These are phyloP conservation scores for Phytophthora multivora DNA, from an alignment of 352 stramenopile species.

Conservation along the genomic window DNA sequence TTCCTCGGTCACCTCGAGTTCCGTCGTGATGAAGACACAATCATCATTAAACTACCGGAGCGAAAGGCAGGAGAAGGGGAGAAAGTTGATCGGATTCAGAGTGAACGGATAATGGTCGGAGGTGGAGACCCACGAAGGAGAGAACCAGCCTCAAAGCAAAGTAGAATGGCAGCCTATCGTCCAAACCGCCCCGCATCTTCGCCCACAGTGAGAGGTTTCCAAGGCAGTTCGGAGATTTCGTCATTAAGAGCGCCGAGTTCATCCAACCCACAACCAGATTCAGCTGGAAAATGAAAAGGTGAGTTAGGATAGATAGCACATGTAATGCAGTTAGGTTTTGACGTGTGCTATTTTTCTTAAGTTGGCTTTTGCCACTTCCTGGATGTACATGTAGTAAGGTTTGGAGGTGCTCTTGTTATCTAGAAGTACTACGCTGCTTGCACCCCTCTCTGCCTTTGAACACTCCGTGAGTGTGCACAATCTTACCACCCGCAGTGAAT, in stretches of 20 bases:
- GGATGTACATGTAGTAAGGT: neutral
- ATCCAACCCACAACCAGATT: neutral
- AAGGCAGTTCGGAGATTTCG: neutral
- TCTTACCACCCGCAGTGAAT: slow-evolving; percentile 11
- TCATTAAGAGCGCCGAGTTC: neutral
- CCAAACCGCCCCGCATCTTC: slow-evolving; percentile 25
- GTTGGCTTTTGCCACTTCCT: slow-evolving; percentile 25
- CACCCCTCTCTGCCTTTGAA: slow-evolving; percentile 2
- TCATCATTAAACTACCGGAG: slow-evolving; percentile 75
- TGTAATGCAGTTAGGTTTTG: too few relatives aligned
- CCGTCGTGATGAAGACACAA: slow-evolving; percentile 56
- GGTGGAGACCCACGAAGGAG: slow-evolving; percentile 8
- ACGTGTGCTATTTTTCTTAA: neutral
- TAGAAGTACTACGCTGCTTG: slow-evolving; percentile 22
- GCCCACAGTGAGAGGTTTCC: neutral
- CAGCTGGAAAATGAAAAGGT: neutral
- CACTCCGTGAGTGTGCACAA: neutral
- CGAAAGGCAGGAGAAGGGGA: slow-evolving; percentile 29
- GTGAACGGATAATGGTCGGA: slow-evolving; percentile 27
- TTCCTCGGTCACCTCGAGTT: slow-evolving; percentile 69
- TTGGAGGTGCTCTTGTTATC: slow-evolving; percentile 16
- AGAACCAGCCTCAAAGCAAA: slow-evolving; percentile 4
- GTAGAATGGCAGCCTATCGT: slow-evolving; percentile 1
- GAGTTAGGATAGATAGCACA: neutral
- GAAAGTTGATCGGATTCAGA: slow-evolving; percentile 17